These are phyloP conservation scores for Myxozyma melibiosi DNA, from an alignment of 805 yeast species.

Conservation along the genomic window DNA sequence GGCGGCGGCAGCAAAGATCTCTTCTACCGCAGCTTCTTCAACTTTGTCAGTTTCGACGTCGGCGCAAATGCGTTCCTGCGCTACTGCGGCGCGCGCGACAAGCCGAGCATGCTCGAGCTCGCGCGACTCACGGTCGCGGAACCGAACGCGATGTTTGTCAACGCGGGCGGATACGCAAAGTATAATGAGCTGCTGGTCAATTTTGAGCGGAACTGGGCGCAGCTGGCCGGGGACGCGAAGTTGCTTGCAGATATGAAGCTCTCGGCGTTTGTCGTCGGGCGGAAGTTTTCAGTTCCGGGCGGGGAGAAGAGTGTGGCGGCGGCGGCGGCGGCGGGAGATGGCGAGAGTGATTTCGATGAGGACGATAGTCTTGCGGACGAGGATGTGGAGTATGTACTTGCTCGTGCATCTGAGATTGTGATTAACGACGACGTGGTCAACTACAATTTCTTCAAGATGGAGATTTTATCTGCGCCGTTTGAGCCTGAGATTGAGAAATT, in stretches of 20 bases:
- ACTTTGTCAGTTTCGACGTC: constrained; percentile 35
- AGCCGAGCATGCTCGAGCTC: constrained; percentile 41
- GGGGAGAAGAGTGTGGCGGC: constrained; percentile 37
- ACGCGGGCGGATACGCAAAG: constrained; percentile 33
- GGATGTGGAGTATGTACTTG: constrained; percentile 34
- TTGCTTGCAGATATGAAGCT: constrained; percentile 37
- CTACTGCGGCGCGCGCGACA: constrained; percentile 41
- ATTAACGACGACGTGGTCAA: constrained; percentile 45
- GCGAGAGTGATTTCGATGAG: constrained; percentile 16
- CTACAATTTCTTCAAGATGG: constrained; percentile 42
- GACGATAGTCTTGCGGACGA: constrained; percentile 23
- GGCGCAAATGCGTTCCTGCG: constrained; percentile 41
- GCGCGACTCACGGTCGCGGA: constrained; percentile 36
- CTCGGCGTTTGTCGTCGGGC: constrained; percentile 40
- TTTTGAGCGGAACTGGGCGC: constrained; percentile 35
- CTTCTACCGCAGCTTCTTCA: constrained; percentile 37
- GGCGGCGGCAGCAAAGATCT: not conserved
- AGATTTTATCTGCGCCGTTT: constrained; percentile 43
- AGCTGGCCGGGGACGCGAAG: constrained; percentile 16
- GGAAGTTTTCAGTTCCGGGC: constrained; percentile 32
- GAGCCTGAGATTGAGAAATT: constrained; percentile 39
- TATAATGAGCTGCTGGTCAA: constrained; percentile 36
- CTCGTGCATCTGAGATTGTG: constrained; percentile 38
- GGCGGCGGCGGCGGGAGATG: constrained; percentile 7
- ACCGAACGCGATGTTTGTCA: constrained; percentile 36